Evolutionary conservation across 2,329 filamentous ascomycete species (phyloP).

Genomic region (Hymenotorrendiella dingleyae): DNA sequence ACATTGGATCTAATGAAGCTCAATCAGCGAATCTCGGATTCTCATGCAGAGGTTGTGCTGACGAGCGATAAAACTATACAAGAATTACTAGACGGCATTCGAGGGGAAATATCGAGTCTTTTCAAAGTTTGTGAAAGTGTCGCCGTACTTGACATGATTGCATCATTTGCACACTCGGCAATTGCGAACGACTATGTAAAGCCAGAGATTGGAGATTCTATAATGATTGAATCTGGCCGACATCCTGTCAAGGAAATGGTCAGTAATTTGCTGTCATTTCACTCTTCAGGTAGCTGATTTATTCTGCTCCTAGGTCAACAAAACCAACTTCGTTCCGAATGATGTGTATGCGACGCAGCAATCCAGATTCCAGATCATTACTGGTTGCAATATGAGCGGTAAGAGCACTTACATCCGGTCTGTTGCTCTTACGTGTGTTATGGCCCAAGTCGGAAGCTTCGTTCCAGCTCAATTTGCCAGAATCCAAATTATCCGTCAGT

Average conservation of each 20-base stretch:
- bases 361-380: conserved; percentile 85
- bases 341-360: conserved; percentile 81
- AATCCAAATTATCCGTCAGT: conserved; percentile 71
- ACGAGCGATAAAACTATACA: conserved; percentile 76
- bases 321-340: conserved; percentile 72
- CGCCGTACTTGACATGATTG: conserved; percentile 80
- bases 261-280: background rate
- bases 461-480: conserved; percentile 81
- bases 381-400: conserved; percentile 96
- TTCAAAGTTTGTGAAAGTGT: conserved; percentile 85
- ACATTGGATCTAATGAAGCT: conserved; percentile 79
- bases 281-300: background rate
- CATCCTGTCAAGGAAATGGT: conserved; percentile 67
- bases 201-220: conserved; percentile 55
- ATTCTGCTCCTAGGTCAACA: conserved; percentile 44
- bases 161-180: conserved; percentile 68
- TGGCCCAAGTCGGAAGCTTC: conserved; percentile 91
- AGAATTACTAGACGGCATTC: conserved; percentile 65
- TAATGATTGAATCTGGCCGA: conserved; percentile 61
- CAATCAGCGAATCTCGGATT: conserved; percentile 70
- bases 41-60: conserved; percentile 75
- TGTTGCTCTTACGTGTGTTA: conserved; percentile 76
- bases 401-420: conserved; percentile 94
- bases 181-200: conserved; percentile 57
- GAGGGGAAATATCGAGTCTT: conserved; percentile 62